Conservation (phyloP, 129 eudicot genomes). For the Escallonia herrerae region DNA sequence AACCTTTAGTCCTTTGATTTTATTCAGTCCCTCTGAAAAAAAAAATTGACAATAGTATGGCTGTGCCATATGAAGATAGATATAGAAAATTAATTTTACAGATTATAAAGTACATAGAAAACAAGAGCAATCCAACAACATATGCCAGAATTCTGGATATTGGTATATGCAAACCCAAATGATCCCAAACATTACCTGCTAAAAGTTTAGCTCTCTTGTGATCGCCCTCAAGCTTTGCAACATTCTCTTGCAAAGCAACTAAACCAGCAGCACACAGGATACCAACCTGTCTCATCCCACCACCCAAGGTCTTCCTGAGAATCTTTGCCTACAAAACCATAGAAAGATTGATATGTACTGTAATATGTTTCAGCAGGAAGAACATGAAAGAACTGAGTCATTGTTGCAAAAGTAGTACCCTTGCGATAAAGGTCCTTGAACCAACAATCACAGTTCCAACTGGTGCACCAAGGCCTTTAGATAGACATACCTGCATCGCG, state of each 20-base stretch:
- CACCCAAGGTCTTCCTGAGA: conserved; percentile 90
- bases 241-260: conserved; percentile 78
- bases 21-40: conserved; percentile 59
- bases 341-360: neutral
- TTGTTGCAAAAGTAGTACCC: conserved; percentile 34
- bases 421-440: conserved; percentile 60
- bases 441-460: conserved; percentile 90
- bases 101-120: neutral
- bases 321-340: conserved; percentile 56
- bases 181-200: conserved; percentile 46
- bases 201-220: conserved; percentile 80
- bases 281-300: conserved; percentile 98
- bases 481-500: conserved; percentile 65
- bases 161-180: neutral
- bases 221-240: conserved; percentile 64
- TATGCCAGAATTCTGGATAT: neutral
- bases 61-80: neutral
- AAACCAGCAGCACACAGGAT: conserved; percentile 93
- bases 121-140: too few species aligned
- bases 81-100: neutral
- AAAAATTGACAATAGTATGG: neutral
- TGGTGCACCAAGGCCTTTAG: conserved; percentile 98
- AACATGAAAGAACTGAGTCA: neutral
- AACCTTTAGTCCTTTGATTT: conserved; percentile 64
- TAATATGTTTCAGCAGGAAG: neutral